Conservation (phyloP, 768 basidiomycete species). For the Boletus rubropictus region DNA sequence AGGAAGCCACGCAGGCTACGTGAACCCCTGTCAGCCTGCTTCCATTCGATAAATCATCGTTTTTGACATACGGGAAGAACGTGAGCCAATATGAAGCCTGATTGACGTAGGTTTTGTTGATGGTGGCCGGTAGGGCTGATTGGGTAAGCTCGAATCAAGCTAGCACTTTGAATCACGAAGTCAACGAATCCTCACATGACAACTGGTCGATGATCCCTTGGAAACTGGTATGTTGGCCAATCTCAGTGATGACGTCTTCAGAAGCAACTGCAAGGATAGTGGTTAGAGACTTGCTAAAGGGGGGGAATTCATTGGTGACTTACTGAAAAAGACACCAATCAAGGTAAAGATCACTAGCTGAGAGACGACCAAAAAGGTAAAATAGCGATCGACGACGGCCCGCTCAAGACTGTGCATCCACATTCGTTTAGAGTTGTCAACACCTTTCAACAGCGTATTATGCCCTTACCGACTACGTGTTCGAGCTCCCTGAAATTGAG, state of each 20-base stretch:
- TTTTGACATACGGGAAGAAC: constrained; percentile 74
- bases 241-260: constrained; percentile 42
- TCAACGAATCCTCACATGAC: constrained; percentile 29
- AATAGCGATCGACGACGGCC: constrained; percentile 88
- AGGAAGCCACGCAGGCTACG: constrained; percentile 87
- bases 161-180: neutral
- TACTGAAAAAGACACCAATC: constrained; percentile 84
- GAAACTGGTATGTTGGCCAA: constrained; percentile 44
- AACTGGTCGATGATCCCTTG: constrained; percentile 41
- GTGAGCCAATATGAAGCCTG: constrained; percentile 92
- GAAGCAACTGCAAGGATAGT: constrained; percentile 22
- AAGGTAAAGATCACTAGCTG: constrained; percentile 93
- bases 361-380: constrained; percentile 87
- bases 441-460: too few relatives aligned
- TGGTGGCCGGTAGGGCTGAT: constrained; percentile 63
- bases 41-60: neutral
- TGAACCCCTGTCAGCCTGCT: constrained; percentile 2
- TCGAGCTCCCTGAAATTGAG: constrained; percentile 57
- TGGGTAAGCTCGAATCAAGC: constrained; percentile 20
- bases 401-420: constrained; percentile 70
- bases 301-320: constrained; percentile 24
- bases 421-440: neutral
- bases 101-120: constrained; percentile 86
- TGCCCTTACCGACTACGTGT: constrained; percentile 27
- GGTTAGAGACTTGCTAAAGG: neutral